A percentile compares a stretch with the other conserved stretches of the same genome.
These are phyloP conservation scores for Scopulariopsis brevicaulis DNA, from an alignment of 2,329 filamentous ascomycete genomes.

Conservation along the genomic window DNA sequence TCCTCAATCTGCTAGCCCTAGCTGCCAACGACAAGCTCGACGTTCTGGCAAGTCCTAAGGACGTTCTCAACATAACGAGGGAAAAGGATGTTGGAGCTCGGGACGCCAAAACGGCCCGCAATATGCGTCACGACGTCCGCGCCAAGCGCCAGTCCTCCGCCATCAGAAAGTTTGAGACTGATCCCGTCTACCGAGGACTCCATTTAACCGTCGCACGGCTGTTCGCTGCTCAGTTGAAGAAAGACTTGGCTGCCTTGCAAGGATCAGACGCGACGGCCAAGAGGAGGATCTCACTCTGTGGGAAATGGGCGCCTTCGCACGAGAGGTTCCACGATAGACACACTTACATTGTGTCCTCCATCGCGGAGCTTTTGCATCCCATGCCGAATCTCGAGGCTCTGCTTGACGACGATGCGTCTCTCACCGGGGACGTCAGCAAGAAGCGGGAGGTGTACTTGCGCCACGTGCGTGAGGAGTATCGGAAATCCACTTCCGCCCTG, in stretches of 20 bases:
- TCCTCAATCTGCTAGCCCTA: slow-evolving; percentile 44
- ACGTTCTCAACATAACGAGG: slow-evolving; percentile 27
- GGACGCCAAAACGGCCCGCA: slow-evolving; percentile 7
- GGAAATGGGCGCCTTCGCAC: slow-evolving; percentile 48
- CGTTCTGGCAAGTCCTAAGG: slow-evolving; percentile 22
- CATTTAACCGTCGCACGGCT: slow-evolving; percentile 41
- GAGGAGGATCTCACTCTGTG: slow-evolving; percentile 39
- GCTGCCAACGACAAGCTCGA: slow-evolving; percentile 34
- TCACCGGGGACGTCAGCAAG: slow-evolving; percentile 3
- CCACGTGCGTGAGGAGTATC: slow-evolving; percentile 39
- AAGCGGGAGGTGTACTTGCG: slow-evolving; percentile 40
- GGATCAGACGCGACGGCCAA: slow-evolving; percentile 25
- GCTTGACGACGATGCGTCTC: slow-evolving; percentile 17
- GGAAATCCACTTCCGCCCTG: slow-evolving; percentile 36
- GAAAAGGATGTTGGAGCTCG: not conserved
- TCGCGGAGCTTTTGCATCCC: slow-evolving; percentile 42
- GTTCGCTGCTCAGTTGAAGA: slow-evolving; percentile 41
- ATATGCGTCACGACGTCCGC: slow-evolving; percentile 17
- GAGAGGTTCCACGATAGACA: slow-evolving; percentile 45
- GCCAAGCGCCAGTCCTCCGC: slow-evolving; percentile 27
- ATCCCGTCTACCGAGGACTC: slow-evolving; percentile 36
- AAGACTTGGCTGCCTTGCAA: slow-evolving; percentile 29
- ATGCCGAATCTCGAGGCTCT: slow-evolving; percentile 16
- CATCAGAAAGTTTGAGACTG: slow-evolving; percentile 24
- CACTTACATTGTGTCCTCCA: slow-evolving; percentile 43